These are phyloP conservation scores for Moesziomyces aphidis DNA, from an alignment of 1,284 basidiomycete genomes.

Conservation along the genomic window DNA sequence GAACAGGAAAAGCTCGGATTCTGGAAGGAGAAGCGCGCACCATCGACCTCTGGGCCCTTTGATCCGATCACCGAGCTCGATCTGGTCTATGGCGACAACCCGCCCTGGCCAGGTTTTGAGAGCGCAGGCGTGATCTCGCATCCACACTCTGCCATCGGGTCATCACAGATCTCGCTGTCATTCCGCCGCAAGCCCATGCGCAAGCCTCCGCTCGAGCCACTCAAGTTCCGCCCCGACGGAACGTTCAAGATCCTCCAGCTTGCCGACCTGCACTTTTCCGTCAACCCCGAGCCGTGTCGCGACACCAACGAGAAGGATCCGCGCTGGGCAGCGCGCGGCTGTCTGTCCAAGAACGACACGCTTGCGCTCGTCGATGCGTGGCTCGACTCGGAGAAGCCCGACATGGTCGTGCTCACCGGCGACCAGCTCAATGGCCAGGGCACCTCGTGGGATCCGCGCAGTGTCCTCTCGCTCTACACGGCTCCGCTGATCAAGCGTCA, in stretches of 20 bases:
- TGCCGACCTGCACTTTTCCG: conserved; percentile 63
- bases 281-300: conserved; percentile 55
- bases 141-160: conserved; percentile 26
- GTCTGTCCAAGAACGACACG: conserved; percentile 56
- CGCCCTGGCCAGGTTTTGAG: conserved; percentile 58
- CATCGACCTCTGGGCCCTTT: no score
- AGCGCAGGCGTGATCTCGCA: conserved; percentile 35
- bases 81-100: conserved; percentile 58
- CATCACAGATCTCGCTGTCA: conserved; percentile 32
- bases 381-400: conserved; percentile 81
- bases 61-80: conserved; percentile 60
- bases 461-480: conserved; percentile 88
- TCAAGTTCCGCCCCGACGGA: conserved; percentile 50
- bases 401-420: conserved; percentile 78
- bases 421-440: conserved; percentile 73
- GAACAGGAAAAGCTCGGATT: conserved; percentile 15
- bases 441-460: conserved; percentile 86
- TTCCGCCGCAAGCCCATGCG: conserved; percentile 43
- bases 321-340: conserved; percentile 17
- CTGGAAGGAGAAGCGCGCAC: conserved; percentile 6
- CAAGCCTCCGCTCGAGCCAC: conserved; percentile 22
- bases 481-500: conserved; percentile 78
- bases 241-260: conserved; percentile 65
- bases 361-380: conserved; percentile 46
- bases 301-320: conserved; percentile 38